Evolutionary conservation across 345 rosid species (phyloP), one percentile per base, ranked within the genome.

Genomic region (Brassica napus): DNA sequence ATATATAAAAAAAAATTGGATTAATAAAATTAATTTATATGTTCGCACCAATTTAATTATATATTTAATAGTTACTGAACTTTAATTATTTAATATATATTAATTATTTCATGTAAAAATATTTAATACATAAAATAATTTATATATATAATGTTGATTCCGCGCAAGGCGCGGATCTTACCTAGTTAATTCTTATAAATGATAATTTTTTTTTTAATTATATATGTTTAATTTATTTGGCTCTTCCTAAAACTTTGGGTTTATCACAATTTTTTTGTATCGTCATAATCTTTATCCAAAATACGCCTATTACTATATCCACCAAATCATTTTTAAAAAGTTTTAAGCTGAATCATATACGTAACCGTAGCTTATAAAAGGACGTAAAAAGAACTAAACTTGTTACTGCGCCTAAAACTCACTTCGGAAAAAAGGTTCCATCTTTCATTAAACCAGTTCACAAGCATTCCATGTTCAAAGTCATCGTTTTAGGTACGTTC

Each of bases 381-480:
- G 37, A 42, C 9, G 58, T 24, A 16, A 67, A 57, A 15, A 6
- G 8, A 24, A 75, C 57, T 31, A 37, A 57, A 9, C 18, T 39
- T 58, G 0, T 57, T 66, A 75, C 30, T 52, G 52, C 61, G 32
- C 60, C 42, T 57, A 75, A 75, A 65, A 74, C 55, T 65, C 37
- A 31, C 6, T n/a, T 49, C 6, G 57, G 57, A 49, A 49, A 47
- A 35, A 65, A 3, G 57, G 1, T 65, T 65, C 11, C 16, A 4
- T n/a, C 30, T 75, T 75, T 57, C 65, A 32, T 5, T 5, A 66
- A 21, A 75, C 16, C 58, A 75, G 8, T 39, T 75, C 79, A 68
- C 60, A 68, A 34, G 61, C 79, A 68, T 76, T 76, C 68, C 79
- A 76, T 76, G 79, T 58, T 68, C 59, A 68, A 59, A 58, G 0